Evolutionary conservation across 1,284 basidiomycete species (phyloP).

Genomic region (Polyporus tsugae): DNA sequence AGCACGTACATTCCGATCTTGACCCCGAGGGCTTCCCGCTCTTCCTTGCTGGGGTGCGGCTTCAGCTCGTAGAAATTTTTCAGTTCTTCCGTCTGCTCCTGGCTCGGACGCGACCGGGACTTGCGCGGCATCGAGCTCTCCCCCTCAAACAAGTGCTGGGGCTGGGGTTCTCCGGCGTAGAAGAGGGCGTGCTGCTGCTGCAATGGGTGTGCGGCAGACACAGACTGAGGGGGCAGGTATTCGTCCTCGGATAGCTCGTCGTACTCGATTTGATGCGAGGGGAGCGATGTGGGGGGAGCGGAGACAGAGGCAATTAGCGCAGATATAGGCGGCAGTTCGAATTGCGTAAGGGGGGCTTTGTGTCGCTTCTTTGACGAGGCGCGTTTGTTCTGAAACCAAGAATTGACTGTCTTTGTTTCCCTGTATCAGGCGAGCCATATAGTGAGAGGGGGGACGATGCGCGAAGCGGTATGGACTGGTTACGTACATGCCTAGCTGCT

Average conservation of each 20-base stretch:
- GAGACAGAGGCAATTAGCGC: constrained; percentile 52
- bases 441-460: constrained; percentile 24
- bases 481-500: constrained; percentile 76
- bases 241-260: constrained; percentile 57
- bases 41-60: constrained; percentile 71
- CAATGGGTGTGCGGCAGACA: constrained; percentile 33
- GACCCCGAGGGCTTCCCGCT: constrained; percentile 67
- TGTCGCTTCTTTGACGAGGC: constrained; percentile 79
- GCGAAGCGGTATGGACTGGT: constrained; percentile 28
- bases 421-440: constrained; percentile 46
- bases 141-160: constrained; percentile 54
- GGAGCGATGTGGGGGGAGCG: constrained; percentile 42
- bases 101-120: constrained; percentile 67
- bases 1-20: constrained; percentile 75
- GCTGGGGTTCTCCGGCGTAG: constrained; percentile 56
- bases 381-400: constrained; percentile 86
- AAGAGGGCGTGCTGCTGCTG: constrained; percentile 47
- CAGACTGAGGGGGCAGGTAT: constrained; percentile 4
- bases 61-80: constrained; percentile 67
- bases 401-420: constrained; percentile 84
- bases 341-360: constrained; percentile 38
- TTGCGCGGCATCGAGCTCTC: constrained; percentile 56
- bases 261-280: constrained; percentile 43
- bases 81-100: constrained; percentile 71
- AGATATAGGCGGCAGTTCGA: constrained; percentile 53